phyloP scores from a whole-genome alignment of 164 flowering plant species.

The Chloranthus sessilifolius region DNA sequence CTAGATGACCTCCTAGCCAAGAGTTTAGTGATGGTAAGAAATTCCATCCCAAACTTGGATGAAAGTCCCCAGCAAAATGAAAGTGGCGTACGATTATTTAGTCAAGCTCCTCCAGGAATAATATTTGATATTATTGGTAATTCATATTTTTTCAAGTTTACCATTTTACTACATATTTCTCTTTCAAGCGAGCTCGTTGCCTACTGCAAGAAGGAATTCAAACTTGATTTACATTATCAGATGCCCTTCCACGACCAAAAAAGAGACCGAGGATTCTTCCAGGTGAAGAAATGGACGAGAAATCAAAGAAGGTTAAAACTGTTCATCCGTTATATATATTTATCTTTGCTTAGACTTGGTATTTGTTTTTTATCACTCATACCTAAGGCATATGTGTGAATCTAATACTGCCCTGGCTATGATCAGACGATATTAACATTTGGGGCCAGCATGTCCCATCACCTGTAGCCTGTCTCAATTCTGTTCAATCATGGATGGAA shows the following conservation, averaged over 20 bases:
- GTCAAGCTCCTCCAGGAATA: conserved; percentile 62
- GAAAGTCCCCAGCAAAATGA: conserved; percentile 23
- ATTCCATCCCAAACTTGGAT: conserved; percentile 17
- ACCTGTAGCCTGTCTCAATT: no score
- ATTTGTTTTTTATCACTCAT: neutral
- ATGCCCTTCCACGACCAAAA: conserved; percentile 51
- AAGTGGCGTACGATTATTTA: conserved; percentile 65
- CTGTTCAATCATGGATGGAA: no score
- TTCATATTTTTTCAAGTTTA: conserved; percentile 7
- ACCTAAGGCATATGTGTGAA: no score
- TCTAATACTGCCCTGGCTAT: no score
- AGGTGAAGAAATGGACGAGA: conserved; percentile 53
- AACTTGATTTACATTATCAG: conserved; percentile 26
- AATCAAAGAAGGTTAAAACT: conserved; percentile 66
- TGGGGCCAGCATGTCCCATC: no score
- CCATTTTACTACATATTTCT: neutral
- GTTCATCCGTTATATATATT: neutral
- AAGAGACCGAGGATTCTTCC: conserved; percentile 76
- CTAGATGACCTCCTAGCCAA: conserved; percentile 68
- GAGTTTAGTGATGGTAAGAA: conserved; percentile 41
- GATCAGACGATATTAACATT: no score
- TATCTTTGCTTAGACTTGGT: neutral
- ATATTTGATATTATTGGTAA: conserved; percentile 63
- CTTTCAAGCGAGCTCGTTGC: neutral
- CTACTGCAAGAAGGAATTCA: neutral